A percentile compares a stretch with the other conserved stretches of the same genome.
Evolutionary conservation across 2,329 filamentous ascomycete genomes (phyloP).

Genomic region (Neophaeococcomyces mojaviensis): DNA sequence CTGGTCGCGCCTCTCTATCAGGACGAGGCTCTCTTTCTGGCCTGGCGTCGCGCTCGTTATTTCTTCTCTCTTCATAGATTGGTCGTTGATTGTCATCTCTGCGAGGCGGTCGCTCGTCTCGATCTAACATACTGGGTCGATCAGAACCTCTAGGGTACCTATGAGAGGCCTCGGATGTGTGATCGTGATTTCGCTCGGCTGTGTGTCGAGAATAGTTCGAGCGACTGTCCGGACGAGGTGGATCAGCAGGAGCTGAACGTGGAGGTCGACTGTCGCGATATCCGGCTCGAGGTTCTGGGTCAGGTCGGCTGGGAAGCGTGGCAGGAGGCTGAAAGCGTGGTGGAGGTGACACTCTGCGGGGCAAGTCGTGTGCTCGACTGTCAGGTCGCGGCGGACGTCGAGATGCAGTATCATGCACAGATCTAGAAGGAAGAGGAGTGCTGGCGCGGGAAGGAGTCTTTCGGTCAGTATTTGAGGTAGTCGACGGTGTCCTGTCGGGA

Average conservation of each 20-base stretch:
- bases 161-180: conserved; percentile 30
- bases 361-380: conserved; percentile 20
- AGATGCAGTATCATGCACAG: background rate
- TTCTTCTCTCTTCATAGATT: conserved; percentile 11
- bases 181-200: conserved; percentile 31
- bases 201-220: conserved; percentile 29
- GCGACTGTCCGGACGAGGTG: conserved; percentile 23
- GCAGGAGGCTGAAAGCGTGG: conserved; percentile 28
- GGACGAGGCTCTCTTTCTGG: conserved; percentile 9
- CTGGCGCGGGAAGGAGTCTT: conserved; percentile 4
- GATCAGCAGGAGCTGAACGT: conserved; percentile 20
- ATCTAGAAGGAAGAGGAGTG: conserved; percentile 3
- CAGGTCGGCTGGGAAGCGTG: conserved; percentile 30
- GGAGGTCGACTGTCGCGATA: conserved; percentile 31
- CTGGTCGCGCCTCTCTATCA: conserved; percentile 15
- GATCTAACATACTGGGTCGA: conserved; percentile 22
- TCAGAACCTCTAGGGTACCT: conserved; percentile 30
- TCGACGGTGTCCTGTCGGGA: conserved; percentile 10
- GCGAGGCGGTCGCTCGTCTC: conserved; percentile 19
- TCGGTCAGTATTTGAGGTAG: background rate
- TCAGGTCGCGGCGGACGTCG: conserved; percentile 14
- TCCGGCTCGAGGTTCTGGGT: conserved; percentile 27
- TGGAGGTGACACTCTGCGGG: conserved; percentile 32
- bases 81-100: conserved; percentile 15
- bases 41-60: conserved; percentile 12